Evolutionary conservation across 148 eudicot genomes (phyloP).

Genomic region (Rhododendron henanense): DNA sequence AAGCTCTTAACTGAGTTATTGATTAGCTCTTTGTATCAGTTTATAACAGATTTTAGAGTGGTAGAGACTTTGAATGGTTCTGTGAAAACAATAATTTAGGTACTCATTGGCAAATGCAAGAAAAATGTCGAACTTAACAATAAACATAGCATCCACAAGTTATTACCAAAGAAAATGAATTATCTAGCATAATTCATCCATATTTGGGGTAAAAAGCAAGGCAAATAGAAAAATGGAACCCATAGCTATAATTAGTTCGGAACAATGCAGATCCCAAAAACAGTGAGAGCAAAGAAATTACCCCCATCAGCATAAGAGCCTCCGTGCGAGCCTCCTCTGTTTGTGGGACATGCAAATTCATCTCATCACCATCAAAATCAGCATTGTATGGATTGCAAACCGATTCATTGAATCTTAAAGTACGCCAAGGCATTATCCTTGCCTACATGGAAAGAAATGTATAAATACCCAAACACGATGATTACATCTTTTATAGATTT

Average conservation of each 20-base stretch:
- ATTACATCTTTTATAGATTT: background rate
- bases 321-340: conserved; percentile 95
- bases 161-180: background rate
- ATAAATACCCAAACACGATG: background rate
- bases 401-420: conserved; percentile 95
- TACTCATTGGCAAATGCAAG: background rate
- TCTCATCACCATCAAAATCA: conserved; percentile 99
- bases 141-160: background rate
- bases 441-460: conserved; percentile 46
- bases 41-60: background rate
- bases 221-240: background rate
- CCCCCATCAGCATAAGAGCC: conserved; percentile 97
- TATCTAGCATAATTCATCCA: background rate
- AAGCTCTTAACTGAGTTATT: background rate
- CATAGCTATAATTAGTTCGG: background rate
- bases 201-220: background rate
- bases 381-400: conserved; percentile 99
- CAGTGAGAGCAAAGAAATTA: conserved; percentile 17
- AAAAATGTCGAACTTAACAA: background rate
- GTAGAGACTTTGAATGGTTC: background rate
- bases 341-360: conserved; percentile 99
- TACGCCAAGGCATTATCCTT: conserved; percentile 98
- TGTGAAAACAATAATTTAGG: background rate
- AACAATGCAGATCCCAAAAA: background rate
- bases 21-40: background rate